These are phyloP conservation scores for Cladosporium sp. DNA, from an alignment of 2,329 filamentous ascomycete genomes.

Conservation along the genomic window DNA sequence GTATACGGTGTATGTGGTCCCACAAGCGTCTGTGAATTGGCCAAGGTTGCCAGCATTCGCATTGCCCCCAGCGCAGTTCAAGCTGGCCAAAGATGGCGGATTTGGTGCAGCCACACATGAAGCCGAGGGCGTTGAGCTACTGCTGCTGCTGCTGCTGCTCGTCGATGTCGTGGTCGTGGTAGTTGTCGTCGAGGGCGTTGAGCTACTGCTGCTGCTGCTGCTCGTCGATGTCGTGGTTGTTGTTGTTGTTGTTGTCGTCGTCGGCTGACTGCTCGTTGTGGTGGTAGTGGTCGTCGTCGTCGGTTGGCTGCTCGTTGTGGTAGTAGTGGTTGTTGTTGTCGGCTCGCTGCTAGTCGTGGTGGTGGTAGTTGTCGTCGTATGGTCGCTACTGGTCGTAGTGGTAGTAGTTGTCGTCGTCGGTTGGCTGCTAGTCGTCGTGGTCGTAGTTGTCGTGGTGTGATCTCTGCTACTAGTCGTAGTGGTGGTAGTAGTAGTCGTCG, in stretches of 20 bases:
- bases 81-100: background rate
- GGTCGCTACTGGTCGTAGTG: background rate
- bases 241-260: conserved; percentile 2
- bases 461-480: background rate
- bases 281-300: background rate
- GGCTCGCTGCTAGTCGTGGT: background rate
- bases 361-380: background rate
- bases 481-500: background rate
- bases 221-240: background rate
- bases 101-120: conserved; percentile 11
- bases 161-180: background rate
- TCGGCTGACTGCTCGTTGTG: background rate
- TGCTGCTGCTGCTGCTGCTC: no score
- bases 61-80: conserved; percentile 1
- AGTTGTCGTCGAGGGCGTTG: background rate
- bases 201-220: background rate
- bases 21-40: conserved; percentile 15
- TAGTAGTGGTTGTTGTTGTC: background rate
- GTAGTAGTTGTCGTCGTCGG: background rate
- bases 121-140: background rate
- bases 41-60: conserved; percentile 1
- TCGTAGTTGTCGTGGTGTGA: no score
- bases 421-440: background rate
- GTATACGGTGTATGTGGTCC: conserved; percentile 18
- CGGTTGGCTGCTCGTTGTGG: background rate